Percentiles rank a stretch among this genome's conserved stretches.
Conservation (phyloP, 306 rosid genomes). For the Citrullus colocynthis region DNA sequence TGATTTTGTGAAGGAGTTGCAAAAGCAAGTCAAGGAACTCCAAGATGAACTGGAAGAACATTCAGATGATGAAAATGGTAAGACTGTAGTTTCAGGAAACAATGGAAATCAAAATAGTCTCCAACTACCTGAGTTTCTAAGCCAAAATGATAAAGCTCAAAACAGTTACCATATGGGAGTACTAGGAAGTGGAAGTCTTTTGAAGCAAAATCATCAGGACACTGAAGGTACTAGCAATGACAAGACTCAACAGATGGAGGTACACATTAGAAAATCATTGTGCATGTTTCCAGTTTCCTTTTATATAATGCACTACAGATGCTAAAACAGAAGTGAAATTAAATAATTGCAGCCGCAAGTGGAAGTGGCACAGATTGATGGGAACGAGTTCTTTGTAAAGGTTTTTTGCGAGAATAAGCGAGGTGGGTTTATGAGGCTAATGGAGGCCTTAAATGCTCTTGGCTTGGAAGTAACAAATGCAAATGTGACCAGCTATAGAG, state of each 20-base stretch:
- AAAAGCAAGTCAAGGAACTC: constrained; percentile 65
- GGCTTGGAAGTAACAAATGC: constrained; percentile 71
- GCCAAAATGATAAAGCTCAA: constrained; percentile 20
- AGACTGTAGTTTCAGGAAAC: constrained; percentile 17
- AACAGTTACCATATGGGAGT: constrained; percentile 28
- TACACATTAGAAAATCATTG: not conserved
- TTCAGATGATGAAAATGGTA: constrained; percentile 38
- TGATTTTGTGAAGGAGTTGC: constrained; percentile 56
- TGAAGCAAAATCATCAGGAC: constrained; percentile 38
- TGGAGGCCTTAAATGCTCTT: constrained; percentile 70
- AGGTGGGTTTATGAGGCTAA: constrained; percentile 67
- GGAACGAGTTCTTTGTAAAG: constrained; percentile 67
- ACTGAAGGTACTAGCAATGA: constrained; percentile 25
- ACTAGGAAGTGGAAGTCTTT: constrained; percentile 22
- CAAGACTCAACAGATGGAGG: constrained; percentile 83
- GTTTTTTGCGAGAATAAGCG: constrained; percentile 75
- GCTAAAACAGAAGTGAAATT: not conserved
- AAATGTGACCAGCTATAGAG: constrained; percentile 66
- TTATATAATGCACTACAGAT: not conserved
- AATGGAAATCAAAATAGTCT: constrained; percentile 21
- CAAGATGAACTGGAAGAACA: constrained; percentile 78
- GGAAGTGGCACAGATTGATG: constrained; percentile 77
- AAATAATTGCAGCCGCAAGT: constrained; percentile 57
- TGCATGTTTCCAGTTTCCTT: not conserved
- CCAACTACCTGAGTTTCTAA: constrained; percentile 17